Evolutionary conservation across 176 grass and related monocot genomes (phyloP).

Genomic region (Hsuehochloa calcarea): DNA sequence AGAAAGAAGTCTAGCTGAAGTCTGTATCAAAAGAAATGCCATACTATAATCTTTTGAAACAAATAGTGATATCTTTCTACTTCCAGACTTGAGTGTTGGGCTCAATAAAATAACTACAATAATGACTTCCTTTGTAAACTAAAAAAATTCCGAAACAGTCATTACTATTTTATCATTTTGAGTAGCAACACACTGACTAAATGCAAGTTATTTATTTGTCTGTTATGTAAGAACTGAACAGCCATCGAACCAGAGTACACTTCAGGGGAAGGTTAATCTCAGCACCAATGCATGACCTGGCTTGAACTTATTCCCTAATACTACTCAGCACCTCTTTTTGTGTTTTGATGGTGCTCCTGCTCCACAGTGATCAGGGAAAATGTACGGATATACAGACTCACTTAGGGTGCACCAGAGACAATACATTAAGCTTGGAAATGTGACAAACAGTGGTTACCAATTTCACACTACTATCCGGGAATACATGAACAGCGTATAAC

Average conservation of each 20-base stretch:
- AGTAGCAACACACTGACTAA: not conserved
- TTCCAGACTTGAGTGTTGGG: not conserved
- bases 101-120: not conserved
- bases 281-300: not conserved
- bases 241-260: not conserved
- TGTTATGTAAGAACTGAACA: not conserved
- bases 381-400: not conserved
- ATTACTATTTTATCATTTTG: not conserved
- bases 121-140: not conserved
- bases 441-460: not conserved
- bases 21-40: not conserved
- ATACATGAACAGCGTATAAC: not conserved
- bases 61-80: not conserved
- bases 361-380: not conserved
- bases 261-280: conserved; percentile 3
- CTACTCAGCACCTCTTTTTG: not conserved
- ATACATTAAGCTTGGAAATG: not conserved
- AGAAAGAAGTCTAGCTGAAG: not conserved
- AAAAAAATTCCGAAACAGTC: not conserved
- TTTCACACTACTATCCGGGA: not conserved
- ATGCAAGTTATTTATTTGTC: not conserved
- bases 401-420: not conserved
- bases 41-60: not conserved
- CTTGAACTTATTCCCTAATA: not conserved
- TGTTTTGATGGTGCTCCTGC: not conserved